Evolutionary conservation across 805 yeast species (phyloP), one percentile per base, ranked within the genome.

Genomic region (Priceomyces castillae): DNA sequence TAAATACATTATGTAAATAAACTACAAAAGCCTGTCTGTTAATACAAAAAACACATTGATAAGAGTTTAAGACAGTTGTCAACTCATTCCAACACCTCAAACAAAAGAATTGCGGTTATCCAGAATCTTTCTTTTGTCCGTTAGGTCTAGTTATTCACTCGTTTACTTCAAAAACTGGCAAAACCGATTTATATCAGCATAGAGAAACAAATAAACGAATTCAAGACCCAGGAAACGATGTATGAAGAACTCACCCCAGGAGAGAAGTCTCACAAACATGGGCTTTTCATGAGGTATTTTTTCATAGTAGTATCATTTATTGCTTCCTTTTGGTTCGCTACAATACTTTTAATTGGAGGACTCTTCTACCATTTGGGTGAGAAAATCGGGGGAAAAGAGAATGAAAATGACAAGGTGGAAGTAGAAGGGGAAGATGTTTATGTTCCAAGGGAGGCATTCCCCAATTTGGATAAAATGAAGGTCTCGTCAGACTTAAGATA

Each of bases 401-500:
- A 49, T 33, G 46, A 51, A 15, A 59, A 61, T 38, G 53, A 51
- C 34, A 68, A 70, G 1, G 45, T 44, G 5, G 51, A 51, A 12
- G 54, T 46, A 19, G 45, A 52, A 16, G 48, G 56, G 2, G 50
- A 47, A 14, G 46, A 51, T n/a, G 54, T 54, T n/a, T 67, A 63
- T 41, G 49, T 44, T 10, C 69, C 69, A 1, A 47, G 67, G 23
- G 56, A 56, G 38, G 65, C 73, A 6, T 71, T 58, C 44, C 72
- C 72, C 2, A 55, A 69, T 46, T 43, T 64, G 10, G 54, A 64
- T 30, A 41, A 50, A 5, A 53, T 71, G 62, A 67, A 68, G 44
- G 48, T 61, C 17, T 53, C 64, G 7, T 50, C 51, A 17, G 82
- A 83, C 48, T 64, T 92, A 39, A 60, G 76, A 19, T 88, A 86